phyloP scores from a whole-genome alignment of 2,329 filamentous ascomycete species.

The Fusarium torreyae region DNA sequence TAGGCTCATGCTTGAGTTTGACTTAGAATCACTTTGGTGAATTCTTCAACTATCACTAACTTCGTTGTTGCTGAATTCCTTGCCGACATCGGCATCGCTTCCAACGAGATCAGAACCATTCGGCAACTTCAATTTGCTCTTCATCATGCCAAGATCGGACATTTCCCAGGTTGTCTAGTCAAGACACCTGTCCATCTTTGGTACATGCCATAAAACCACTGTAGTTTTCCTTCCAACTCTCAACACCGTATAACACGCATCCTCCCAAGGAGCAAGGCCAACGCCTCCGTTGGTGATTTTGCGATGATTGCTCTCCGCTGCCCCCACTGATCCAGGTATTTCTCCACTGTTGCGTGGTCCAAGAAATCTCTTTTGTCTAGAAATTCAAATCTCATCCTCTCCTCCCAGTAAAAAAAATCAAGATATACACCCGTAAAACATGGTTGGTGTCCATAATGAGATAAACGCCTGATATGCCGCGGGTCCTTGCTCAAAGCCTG shows the following conservation, averaged over 20 bases:
- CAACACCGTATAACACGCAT: slow-evolving; percentile 32
- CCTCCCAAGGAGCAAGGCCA: slow-evolving; percentile 21
- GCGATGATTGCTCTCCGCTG: slow-evolving; percentile 45
- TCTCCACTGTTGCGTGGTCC: slow-evolving; percentile 37
- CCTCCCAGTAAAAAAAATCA: slow-evolving; percentile 21
- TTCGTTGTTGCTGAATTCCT: slow-evolving; percentile 8
- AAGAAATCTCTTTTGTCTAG: slow-evolving; percentile 50
- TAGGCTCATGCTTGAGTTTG: slow-evolving; percentile 3
- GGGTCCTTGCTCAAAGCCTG: slow-evolving; percentile 41
- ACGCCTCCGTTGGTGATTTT: slow-evolving; percentile 32
- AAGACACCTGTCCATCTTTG: slow-evolving; percentile 24
- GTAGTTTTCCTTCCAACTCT: slow-evolving; percentile 34
- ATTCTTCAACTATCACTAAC: slow-evolving; percentile 18
- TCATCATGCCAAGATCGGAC: slow-evolving; percentile 19
- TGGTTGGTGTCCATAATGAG: slow-evolving; percentile 24
- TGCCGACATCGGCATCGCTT: not conserved
- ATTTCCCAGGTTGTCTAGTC: slow-evolving; percentile 7
- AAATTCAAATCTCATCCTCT: slow-evolving; percentile 42
- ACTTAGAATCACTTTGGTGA: slow-evolving; percentile 5
- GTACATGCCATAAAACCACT: slow-evolving; percentile 27
- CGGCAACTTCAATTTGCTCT: slow-evolving; percentile 27
- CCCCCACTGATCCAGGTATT: slow-evolving; percentile 27
- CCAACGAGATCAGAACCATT: not conserved
- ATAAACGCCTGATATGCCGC: slow-evolving; percentile 52
- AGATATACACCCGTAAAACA: slow-evolving; percentile 30